Base-by-base conservation (phyloP, 192 early-diverging fungal species). In the Podila epicladia region DNA sequence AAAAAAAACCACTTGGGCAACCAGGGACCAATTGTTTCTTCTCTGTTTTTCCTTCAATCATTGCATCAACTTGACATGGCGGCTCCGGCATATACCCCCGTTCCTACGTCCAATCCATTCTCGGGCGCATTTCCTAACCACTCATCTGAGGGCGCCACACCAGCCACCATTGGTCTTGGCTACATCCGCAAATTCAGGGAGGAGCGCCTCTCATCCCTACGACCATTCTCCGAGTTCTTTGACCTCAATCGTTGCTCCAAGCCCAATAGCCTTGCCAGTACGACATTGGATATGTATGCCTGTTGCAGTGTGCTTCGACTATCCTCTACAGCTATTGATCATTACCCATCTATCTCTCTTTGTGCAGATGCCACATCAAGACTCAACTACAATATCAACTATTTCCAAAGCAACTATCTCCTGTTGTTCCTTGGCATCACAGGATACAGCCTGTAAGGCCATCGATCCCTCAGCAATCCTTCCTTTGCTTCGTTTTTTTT, bases 341-440 rank as follows among this genome's bases (percentile, higher is more conserved):
- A 15, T 11, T 2, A 53, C 45, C 53, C 17, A 58, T 45, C 12
- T 24, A 20, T 32, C 32, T 59, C 35, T 22, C 37, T 71, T 59
- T 24, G 29, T 53, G 26, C 72, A 85, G 83, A 31, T 38, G 60
- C 74, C 8, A 69, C 72, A 2, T 58, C 82, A n/a, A 65, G 71
- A 32, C 63, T 72, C 66, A 87, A 77, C 62, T 86, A 87, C 58
- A 91, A 91, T 67, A 63, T 91, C 4, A 65, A 82, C 13, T 85
- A 90, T 45, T 91, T 86, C 67, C 87, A 89, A 53, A 75, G 82
- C 24, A 91, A 91, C 73, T 91, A 91, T 69, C 76, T 84, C 32
- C n/a, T 90, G 37, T 83, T 91, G 50, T 69, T 91, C 58, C 63
- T 89, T 13, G 88, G 75, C 26, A 83, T 91, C 37, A 75, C 84